These are phyloP conservation scores for Lodderomyces metapsilosis DNA, from an alignment of 1,139 yeast genomes.

Conservation along the genomic window DNA sequence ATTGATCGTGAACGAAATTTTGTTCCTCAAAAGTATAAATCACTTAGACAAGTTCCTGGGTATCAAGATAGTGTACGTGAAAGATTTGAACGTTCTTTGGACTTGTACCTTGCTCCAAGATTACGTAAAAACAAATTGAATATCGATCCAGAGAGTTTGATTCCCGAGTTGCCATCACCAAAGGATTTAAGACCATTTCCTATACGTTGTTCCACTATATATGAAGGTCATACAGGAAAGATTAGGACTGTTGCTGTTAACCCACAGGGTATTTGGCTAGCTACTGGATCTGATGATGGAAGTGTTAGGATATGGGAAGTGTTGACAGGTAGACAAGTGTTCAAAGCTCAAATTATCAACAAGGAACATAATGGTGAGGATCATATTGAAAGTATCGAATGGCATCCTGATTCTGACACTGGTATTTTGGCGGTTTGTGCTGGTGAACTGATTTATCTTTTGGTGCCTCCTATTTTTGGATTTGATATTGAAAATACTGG, in stretches of 20 bases:
- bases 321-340: slow-evolving; percentile 90
- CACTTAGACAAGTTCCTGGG: slow-evolving; percentile 92
- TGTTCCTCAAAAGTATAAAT: slow-evolving; percentile 75
- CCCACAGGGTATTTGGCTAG: slow-evolving; percentile 91
- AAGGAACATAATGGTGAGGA: slow-evolving; percentile 59
- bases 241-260: slow-evolving; percentile 82
- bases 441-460: slow-evolving; percentile 74
- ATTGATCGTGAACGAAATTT: slow-evolving; percentile 77
- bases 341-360: slow-evolving; percentile 55
- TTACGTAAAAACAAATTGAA: slow-evolving; percentile 87
- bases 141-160: slow-evolving; percentile 92
- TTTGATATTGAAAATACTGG: slow-evolving; percentile 83
- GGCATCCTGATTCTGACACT: slow-evolving; percentile 80
- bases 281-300: slow-evolving; percentile 98
- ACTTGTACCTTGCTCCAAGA: slow-evolving; percentile 93
- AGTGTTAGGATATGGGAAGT: slow-evolving; percentile 96
- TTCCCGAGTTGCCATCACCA: slow-evolving; percentile 96
- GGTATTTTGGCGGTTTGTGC: slow-evolving; percentile 83
- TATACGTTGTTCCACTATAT: slow-evolving; percentile 79
- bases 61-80: slow-evolving; percentile 84
- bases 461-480: slow-evolving; percentile 90
- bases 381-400: slow-evolving; percentile 76
- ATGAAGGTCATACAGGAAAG: slow-evolving; percentile 78
- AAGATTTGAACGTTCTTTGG: slow-evolving; percentile 90
- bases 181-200: slow-evolving; percentile 99